Evolutionary conservation across 2,329 filamentous ascomycete species (phyloP).

Genomic region (Colletotrichum godetiae): DNA sequence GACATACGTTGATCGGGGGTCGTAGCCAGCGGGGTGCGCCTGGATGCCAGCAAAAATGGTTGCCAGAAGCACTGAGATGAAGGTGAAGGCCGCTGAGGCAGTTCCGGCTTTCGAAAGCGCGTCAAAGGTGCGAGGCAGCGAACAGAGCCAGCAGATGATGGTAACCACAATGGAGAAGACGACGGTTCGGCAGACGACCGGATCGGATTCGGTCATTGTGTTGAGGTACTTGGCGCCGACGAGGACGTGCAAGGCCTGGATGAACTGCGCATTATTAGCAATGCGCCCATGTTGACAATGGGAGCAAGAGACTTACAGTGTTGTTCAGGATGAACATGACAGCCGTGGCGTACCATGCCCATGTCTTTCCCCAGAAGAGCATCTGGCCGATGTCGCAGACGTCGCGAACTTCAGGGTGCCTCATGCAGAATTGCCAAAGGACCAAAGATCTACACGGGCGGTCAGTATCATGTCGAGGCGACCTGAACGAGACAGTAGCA

Average conservation of each 20-base stretch:
- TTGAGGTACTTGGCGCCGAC: slow-evolving; percentile 90
- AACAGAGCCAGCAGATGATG: slow-evolving; percentile 80
- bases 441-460: slow-evolving; percentile 43
- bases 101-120: slow-evolving; percentile 84
- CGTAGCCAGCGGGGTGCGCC: slow-evolving; percentile 76
- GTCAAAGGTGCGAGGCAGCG: slow-evolving; percentile 86
- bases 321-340: slow-evolving; percentile 96
- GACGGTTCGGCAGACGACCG: slow-evolving; percentile 78
- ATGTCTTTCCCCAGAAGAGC: slow-evolving; percentile 87
- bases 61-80: slow-evolving; percentile 86
- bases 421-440: slow-evolving; percentile 86
- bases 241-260: slow-evolving; percentile 77
- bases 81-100: slow-evolving; percentile 86
- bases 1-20: slow-evolving; percentile 54
- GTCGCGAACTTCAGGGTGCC: slow-evolving; percentile 91
- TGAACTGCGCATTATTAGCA: slow-evolving; percentile 17
- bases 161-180: slow-evolving; percentile 81
- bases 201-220: slow-evolving; percentile 80
- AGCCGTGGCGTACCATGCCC: slow-evolving; percentile 76
- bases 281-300: not conserved
- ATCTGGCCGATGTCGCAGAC: slow-evolving; percentile 97
- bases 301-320: slow-evolving; percentile 56
- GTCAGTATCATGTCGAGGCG: slow-evolving; percentile 20
- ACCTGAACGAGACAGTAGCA: slow-evolving; percentile 34
- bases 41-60: slow-evolving; percentile 85